A percentile compares a stretch with the other conserved stretches of the same genome.
Conservation (phyloP, 1,284 basidiomycete genomes). For the Cryptococcus sp. region DNA sequence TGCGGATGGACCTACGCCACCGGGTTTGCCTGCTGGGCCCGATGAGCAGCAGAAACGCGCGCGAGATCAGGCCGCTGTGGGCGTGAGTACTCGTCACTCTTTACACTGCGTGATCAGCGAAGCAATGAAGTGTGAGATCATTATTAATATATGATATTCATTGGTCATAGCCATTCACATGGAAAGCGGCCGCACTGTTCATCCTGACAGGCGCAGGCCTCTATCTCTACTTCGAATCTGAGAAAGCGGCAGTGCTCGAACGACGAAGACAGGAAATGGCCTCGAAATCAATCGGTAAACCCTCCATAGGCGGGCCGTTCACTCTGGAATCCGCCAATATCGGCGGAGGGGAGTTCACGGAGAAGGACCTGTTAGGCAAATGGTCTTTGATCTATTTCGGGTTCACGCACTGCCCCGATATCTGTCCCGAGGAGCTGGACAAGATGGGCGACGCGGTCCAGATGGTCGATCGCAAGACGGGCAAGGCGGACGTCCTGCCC, state of each 20-base stretch:
- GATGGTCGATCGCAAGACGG: slow-evolving; percentile 66
- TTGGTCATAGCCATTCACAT: slow-evolving; percentile 75
- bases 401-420: slow-evolving; percentile 97
- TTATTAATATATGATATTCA: background rate
- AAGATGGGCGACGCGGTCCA: slow-evolving; percentile 88
- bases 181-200: slow-evolving; percentile 79
- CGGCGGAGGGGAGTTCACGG: slow-evolving; percentile 68
- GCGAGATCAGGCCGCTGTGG: slow-evolving; percentile 25
- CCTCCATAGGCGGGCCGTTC: slow-evolving; percentile 91
- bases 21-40: background rate
- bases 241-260: slow-evolving; percentile 78
- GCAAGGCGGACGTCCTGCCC: slow-evolving; percentile 65
- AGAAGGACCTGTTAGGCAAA: slow-evolving; percentile 80
- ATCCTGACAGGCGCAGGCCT: slow-evolving; percentile 77
- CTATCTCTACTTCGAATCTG: slow-evolving; percentile 83
- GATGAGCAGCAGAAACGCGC: slow-evolving; percentile 16
- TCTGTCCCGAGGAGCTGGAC: slow-evolving; percentile 97
- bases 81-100: slow-evolving; percentile 15
- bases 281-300: slow-evolving; percentile 60
- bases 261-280: slow-evolving; percentile 69
- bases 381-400: slow-evolving; percentile 91
- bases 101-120: too few species aligned
- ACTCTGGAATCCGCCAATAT: slow-evolving; percentile 65
- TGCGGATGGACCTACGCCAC: slow-evolving; percentile 8
- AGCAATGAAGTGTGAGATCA: background rate